Evolutionary conservation across 2,329 filamentous ascomycete genomes (phyloP).

Genomic region (Nigrograna mackinnonii): DNA sequence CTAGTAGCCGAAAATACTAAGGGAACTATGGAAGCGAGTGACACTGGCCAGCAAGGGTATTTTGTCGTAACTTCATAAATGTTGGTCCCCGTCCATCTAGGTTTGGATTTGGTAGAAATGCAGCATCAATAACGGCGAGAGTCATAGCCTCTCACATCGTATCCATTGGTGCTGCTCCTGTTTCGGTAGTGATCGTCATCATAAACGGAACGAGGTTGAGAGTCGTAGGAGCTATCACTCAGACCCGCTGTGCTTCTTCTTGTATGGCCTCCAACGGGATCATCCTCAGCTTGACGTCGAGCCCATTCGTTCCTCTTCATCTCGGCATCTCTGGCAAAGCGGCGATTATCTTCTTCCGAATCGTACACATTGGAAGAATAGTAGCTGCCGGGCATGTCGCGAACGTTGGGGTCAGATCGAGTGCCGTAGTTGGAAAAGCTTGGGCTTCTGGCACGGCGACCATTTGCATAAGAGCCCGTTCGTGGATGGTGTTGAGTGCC

Average conservation of each 20-base stretch:
- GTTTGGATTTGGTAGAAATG: too few species aligned
- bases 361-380: constrained; percentile 37
- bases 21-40: too few species aligned
- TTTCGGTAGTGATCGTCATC: constrained; percentile 35
- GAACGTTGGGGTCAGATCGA: constrained; percentile 35
- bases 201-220: constrained; percentile 30
- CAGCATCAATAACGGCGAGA: constrained; percentile 32
- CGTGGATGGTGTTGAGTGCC: constrained; percentile 24
- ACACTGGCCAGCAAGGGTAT: too few species aligned
- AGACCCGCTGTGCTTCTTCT: constrained; percentile 24
- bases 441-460: constrained; percentile 34
- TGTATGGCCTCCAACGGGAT: constrained; percentile 15
- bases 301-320: constrained; percentile 26
- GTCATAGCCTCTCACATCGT: constrained; percentile 33
- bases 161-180: constrained; percentile 25
- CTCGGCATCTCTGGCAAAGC: constrained; percentile 34
- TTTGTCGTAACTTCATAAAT: too few species aligned
- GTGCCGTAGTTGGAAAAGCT: constrained; percentile 38
- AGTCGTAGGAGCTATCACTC: constrained; percentile 29
- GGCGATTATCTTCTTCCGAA: constrained; percentile 32
- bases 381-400: constrained; percentile 31
- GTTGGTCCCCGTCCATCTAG: too few species aligned
- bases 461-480: constrained; percentile 18
- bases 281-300: constrained; percentile 20
- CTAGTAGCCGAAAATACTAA: too few species aligned